Base-by-base conservation (phyloP, 352 stramenopile genomes). In the Globisporangium acanthophoron region DNA sequence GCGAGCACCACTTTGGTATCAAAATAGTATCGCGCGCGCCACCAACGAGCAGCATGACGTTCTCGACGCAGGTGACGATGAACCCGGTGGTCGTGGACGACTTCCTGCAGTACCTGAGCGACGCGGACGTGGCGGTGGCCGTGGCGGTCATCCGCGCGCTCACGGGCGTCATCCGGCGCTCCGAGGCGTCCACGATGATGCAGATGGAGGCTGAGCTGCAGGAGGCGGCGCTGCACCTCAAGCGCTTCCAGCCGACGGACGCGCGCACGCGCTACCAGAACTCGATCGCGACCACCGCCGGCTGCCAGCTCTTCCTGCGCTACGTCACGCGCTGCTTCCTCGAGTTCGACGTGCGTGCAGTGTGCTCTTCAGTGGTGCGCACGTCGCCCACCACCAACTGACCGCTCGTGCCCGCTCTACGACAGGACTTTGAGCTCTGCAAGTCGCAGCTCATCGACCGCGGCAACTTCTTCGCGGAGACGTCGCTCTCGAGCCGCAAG, bases 121-220 rank as follows among this genome's bases (percentile, higher is more conserved):
- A 92, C 68, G 58, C 80, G 18, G 83, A 92, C 57, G 81, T 90
- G 61, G 90, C 94, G 7, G 85, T 97, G 41, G 91, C 94, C 2
- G 92, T 98, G 46, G 91, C 89, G 11, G 94, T 96, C 51, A 98
- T 98, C 72, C 96, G 97, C 66, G 88, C 88, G 6, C 71, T 98
- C 21, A 91, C 96, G 37, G 85, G 88, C 50, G 92, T 98, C 16
- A 97, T 98, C 52, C 67, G 89, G 60, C 85, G 87, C 62, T 93
- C 80, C 56, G 80, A 86, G 49, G 89, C 90, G n/a, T 92, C 83
- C 57, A 98, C 94, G 27, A 98, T 98, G 94, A 97, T 98, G 92
- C 89, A 96, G 58, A 88, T 98, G 49, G 89, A 98, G 66, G 80
- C 87, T 31, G 94, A 98, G 67, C 66, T 98, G 41, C 88, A 93